Evolutionary conservation across 1,284 basidiomycete species (phyloP), one percentile per base, ranked within the genome.

Genomic region (Sanghuangporus weigelae): DNA sequence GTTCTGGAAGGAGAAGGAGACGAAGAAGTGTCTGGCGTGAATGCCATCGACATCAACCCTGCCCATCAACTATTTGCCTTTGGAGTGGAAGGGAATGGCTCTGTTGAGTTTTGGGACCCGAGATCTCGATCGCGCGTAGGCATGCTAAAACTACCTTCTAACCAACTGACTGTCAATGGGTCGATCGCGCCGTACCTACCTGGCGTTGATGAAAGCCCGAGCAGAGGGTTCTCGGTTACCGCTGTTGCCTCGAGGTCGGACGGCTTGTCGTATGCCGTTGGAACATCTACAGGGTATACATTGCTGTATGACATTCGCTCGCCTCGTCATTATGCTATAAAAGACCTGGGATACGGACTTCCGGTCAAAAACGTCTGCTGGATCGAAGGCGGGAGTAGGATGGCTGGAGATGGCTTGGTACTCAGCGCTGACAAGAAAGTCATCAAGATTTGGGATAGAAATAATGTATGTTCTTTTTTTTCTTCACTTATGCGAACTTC

Each of bases 301-400:
- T 78, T 99, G 7, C 79, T 99, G 6, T 99, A 98, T 75, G 97
- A 99, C 71, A 84, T 99, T 67, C 90, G 97, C 57, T 89, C 93
- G 35, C 82, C 89, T 5, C 83, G 83, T 26, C 90, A 93, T 8
- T 95, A 93, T 69, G 93, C 93, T 2, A 77, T 87, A 65, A 99
- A 99, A 73, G 97, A 99, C 73, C 96, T 99, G 75, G 97, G 97
- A 1, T 99, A 99, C 71, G 95, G 96, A 2, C 77, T 99, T 49
- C 91, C 96, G 0, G 84, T 99, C 56, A 92, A 92, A 73, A 90
- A 83, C 61, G 84, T 99, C 2, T 76, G 82, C 39, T 99, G 97
- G 97, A 86, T 98, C 31, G 91, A 95, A 69, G 94, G 93, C 42
- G 89, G 92, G 11, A 83, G 80, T 60, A 79, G 85, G 54, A 92